These are phyloP conservation scores for Psilocybe cyanescens DNA, from an alignment of 768 basidiomycete genomes.

Conservation along the genomic window DNA sequence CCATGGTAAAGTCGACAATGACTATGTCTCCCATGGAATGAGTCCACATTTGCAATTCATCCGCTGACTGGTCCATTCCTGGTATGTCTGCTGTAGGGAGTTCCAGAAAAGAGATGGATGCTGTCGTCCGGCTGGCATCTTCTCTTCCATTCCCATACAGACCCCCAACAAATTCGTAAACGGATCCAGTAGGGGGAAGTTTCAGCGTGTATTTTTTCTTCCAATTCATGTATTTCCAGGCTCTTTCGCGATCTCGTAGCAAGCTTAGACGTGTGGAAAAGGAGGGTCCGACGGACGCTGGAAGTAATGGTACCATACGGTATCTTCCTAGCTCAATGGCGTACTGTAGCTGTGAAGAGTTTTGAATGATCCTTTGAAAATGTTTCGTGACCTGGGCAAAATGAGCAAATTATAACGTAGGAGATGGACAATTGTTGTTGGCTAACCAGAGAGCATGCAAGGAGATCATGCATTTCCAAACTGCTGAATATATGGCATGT, in stretches of 20 bases:
- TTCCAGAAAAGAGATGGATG: conserved; percentile 53
- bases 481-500: conserved; percentile 38
- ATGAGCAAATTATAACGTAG: conserved; percentile 5
- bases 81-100: conserved; percentile 40
- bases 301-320: conserved; percentile 43
- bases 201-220: conserved; percentile 38
- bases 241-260: conserved; percentile 45
- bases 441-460: conserved; percentile 35
- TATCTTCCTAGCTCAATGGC: conserved; percentile 52
- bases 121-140: conserved; percentile 41
- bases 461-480: conserved; percentile 38
- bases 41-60: conserved; percentile 42
- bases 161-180: conserved; percentile 56
- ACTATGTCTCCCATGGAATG: conserved; percentile 44
- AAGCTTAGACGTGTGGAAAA: conserved; percentile 44
- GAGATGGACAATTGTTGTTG: not conserved
- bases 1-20: conserved; percentile 62
- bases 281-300: conserved; percentile 31
- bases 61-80: conserved; percentile 22
- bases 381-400: conserved; percentile 40
- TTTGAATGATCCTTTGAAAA: conserved; percentile 37
- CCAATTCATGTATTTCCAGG: conserved; percentile 51
- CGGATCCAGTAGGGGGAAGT: conserved; percentile 47
- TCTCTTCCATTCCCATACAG: conserved; percentile 54
- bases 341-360: conserved; percentile 52